Base-by-base conservation (phyloP, 1,284 basidiomycete species). In the Mixia osmundae region DNA sequence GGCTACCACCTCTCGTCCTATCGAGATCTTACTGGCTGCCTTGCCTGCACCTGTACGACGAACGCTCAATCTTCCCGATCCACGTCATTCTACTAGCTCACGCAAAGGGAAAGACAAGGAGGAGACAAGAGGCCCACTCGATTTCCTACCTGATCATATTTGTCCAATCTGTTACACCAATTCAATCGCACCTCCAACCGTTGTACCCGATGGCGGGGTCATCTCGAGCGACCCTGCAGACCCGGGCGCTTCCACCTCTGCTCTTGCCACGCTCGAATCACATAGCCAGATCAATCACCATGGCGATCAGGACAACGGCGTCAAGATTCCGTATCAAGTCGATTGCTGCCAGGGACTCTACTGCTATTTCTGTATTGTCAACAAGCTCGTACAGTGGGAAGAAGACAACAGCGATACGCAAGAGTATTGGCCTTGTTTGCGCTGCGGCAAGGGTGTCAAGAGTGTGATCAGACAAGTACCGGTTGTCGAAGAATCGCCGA, bases 91-190 rank as follows among this genome's bases (percentile, higher is more conserved):
- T 8, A 35, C 55, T 10, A 53, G 48, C 29, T 30, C 44, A 33
- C 22, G 55, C 46, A 6, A 26, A 33, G 40, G 42, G 58, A 58
- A 47, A 49, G 27, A 33, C 11, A 35, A 45, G n/a, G 31, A 40
- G 9, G 32, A 33, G 14, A 38, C 39, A 3, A 43, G 33, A 11
- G 60, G 59, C 0, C 50, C 49, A 2, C 43, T 54, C 18, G 50
- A 55, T 6, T 39, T 50, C 31, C 51, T 62, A 11, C 52, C 58
- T 0, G 23, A 40, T 4, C 30, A 46, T 2, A 55, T 52, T 0
- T 64, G 62, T 39, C 55, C 61, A 4, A 57, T 62, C 28, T 64
- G 62, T 48, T 54, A 58, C 45, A 43, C 50, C 15, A 47, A 49
- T 30, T 12, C 35, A 30, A 24, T 22, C 24, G 14, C 37, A n/a